Conservation (phyloP, 2,329 filamentous ascomycete genomes). For the Myriangium duriaei region DNA sequence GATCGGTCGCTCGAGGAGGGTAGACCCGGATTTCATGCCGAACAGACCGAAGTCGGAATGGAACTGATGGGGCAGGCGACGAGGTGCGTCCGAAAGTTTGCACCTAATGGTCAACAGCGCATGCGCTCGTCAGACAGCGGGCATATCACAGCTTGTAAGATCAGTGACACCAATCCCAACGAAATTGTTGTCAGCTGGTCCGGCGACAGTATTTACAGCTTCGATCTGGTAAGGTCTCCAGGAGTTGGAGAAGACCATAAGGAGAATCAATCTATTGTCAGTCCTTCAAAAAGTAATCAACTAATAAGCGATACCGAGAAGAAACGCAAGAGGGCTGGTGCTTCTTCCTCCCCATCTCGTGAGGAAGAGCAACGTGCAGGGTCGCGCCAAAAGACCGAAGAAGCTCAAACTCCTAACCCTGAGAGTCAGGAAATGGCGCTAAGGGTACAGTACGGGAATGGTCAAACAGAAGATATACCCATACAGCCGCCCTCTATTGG, state of each 20-base stretch:
- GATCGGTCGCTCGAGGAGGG: constrained; percentile 44
- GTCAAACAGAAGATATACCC: constrained; percentile 46
- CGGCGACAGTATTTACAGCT: constrained; percentile 49
- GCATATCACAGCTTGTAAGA: constrained; percentile 59
- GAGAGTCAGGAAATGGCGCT: constrained; percentile 34
- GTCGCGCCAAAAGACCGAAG: constrained; percentile 36
- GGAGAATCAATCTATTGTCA: not conserved
- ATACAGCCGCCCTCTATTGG: constrained; percentile 23
- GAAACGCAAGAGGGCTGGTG: constrained; percentile 47
- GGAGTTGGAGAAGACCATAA: constrained; percentile 30
- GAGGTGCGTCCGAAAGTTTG: constrained; percentile 53
- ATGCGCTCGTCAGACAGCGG: constrained; percentile 44
- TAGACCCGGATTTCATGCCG: constrained; percentile 28
- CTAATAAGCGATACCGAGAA: constrained; percentile 15
- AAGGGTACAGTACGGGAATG: constrained; percentile 46
- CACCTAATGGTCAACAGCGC: constrained; percentile 44
- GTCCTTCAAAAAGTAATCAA: constrained; percentile 13
- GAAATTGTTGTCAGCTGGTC: constrained; percentile 59
- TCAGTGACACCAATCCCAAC: constrained; percentile 55
- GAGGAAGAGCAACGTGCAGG: constrained; percentile 24
- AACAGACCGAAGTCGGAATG: constrained; percentile 29
- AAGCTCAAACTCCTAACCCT: constrained; percentile 15
- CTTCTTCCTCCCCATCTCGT: constrained; percentile 27
- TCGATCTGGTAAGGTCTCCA: constrained; percentile 48
- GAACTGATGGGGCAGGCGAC: constrained; percentile 48